These are phyloP conservation scores for Metschnikowia cubensis DNA, from an alignment of 805 yeast species.

Conservation along the genomic window DNA sequence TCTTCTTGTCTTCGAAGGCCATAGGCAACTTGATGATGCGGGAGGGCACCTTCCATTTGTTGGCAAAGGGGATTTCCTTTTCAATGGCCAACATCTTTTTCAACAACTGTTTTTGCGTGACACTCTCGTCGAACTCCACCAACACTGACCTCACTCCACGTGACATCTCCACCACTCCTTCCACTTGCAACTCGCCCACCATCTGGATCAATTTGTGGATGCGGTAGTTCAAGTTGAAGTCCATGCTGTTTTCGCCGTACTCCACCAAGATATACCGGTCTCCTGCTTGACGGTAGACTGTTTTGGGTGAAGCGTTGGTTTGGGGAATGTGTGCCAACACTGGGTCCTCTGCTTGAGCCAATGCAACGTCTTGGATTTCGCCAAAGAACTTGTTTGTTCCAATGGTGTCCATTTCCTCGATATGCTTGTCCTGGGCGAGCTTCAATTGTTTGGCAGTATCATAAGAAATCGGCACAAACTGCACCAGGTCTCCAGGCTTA, in stretches of 20 bases:
- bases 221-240: slow-evolving; percentile 79
- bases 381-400: too few species aligned
- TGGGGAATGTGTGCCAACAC: slow-evolving; percentile 52
- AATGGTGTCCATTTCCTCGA: slow-evolving; percentile 24
- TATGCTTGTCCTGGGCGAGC: slow-evolving; percentile 52
- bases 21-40: slow-evolving; percentile 83
- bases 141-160: slow-evolving; percentile 95
- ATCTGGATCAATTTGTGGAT: slow-evolving; percentile 76
- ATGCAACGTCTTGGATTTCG: slow-evolving; percentile 21
- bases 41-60: slow-evolving; percentile 83
- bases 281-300: slow-evolving; percentile 93
- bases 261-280: slow-evolving; percentile 90
- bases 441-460: slow-evolving; percentile 65
- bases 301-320: slow-evolving; percentile 54
- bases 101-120: slow-evolving; percentile 60
- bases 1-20: slow-evolving; percentile 92
- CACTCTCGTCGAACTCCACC: slow-evolving; percentile 72
- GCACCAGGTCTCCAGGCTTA: slow-evolving; percentile 85
- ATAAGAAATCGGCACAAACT: slow-evolving; percentile 73
- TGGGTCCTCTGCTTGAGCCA: slow-evolving; percentile 59
- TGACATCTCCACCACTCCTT: slow-evolving; percentile 91
- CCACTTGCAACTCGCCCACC: slow-evolving; percentile 60
- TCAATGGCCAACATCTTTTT: slow-evolving; percentile 70
- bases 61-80: slow-evolving; percentile 63
- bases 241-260: slow-evolving; percentile 86